Evolutionary conservation across 352 stramenopile genomes (phyloP), one percentile per base, ranked within the genome.

Genomic region (Aphanomyces astaci): DNA sequence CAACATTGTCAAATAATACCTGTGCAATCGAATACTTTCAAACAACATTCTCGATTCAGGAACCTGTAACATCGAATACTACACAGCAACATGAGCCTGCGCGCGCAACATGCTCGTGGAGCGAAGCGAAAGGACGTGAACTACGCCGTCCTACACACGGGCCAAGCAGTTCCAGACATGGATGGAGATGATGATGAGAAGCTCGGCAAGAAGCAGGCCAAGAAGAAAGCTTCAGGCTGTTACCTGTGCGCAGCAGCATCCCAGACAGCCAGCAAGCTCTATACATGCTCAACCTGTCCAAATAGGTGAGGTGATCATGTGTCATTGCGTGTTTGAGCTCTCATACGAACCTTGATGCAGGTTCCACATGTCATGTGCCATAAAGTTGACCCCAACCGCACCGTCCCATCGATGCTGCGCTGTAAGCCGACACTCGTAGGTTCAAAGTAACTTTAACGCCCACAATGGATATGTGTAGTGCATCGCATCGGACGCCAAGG

Each of bases 81-180:
- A 10, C 40, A 49, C 17, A 49, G 22, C 15, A 46, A 24, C 45
- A 64, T 31, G 33, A 33, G 55, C 30, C 11, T 0, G 25, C 46
- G 62, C 15, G 62, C 53, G 24, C 62, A 30, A 39, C 27, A 43
- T 3, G 9, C 11, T 11, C 39, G 62, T 4, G 25, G 62, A 17
- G 62, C 32, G 10, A 68, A 68, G 62, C 46, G 62, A 7, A 19
- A 32, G 17, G 62, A 57, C 17, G 33, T 33, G 10, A 59, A 68
- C 31, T 68, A 68, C 46, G 62, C 62, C 10, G 62, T 68, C 4
- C 62, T 68, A 7, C 53, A 68, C 25, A 59, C 62, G n/a, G 62
- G 62, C 10, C 62, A 68, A 59, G 10, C 54, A 9, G 48, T 68
- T 32, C 62, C 62, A 3, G 62, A 68, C 51, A 5, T 60, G 11